A percentile compares a stretch with the other conserved stretches of the same genome.
phyloP scores from a whole-genome alignment of 139 green algal species.

The Chlorella vulgaris region DNA sequence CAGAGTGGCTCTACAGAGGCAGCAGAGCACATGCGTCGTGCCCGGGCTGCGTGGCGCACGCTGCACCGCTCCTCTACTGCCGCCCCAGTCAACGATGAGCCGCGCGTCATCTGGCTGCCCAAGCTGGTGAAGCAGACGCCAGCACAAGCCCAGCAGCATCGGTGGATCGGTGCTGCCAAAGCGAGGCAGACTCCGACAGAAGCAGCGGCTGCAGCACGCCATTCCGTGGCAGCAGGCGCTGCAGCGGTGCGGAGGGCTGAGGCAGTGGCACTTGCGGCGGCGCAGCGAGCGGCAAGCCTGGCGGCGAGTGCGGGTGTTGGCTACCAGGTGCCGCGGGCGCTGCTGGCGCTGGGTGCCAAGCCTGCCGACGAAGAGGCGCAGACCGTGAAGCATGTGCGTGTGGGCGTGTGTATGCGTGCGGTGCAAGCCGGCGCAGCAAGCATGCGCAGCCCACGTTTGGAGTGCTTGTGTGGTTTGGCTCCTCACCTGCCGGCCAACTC shows the following conservation, averaged over 20 bases:
- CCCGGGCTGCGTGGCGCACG: neutral
- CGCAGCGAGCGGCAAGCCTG: neutral
- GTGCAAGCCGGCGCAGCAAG: neutral
- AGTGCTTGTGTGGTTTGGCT: too few relatives aligned
- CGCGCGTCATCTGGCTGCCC: conserved; percentile 8
- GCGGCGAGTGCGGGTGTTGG: neutral
- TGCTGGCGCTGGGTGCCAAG: neutral
- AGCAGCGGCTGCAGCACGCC: neutral
- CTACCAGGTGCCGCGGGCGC: neutral
- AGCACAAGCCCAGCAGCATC: neutral
- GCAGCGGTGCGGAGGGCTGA: neutral
- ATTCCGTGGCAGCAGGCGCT: neutral
- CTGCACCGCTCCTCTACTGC: neutral
- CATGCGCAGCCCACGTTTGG: too few relatives aligned
- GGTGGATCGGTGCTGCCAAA: neutral
- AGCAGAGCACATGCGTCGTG: conserved; percentile 2
- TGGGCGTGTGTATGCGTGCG: neutral
- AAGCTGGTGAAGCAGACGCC: neutral
- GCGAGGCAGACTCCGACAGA: neutral
- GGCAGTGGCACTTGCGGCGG: neutral
- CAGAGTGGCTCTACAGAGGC: neutral
- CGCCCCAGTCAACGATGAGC: neutral
- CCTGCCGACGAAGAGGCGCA: too few relatives aligned
- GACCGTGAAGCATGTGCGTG: too few relatives aligned
- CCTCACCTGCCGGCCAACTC: too few relatives aligned